Evolutionary conservation across 441 rosid genomes (phyloP).

Genomic region (Erysimum cheiri): DNA sequence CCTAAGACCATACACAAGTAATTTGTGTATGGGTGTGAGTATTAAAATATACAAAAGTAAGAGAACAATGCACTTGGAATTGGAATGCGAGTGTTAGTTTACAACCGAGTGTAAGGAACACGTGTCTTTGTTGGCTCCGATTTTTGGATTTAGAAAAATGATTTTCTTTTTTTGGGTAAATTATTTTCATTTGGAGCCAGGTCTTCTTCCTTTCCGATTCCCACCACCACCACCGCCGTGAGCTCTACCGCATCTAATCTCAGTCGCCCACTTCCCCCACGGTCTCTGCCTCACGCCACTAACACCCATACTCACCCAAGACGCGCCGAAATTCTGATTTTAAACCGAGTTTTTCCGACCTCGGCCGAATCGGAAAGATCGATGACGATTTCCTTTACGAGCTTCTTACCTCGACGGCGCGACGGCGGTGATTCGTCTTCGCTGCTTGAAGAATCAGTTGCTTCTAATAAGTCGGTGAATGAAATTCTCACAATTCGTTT

Average conservation of each 20-base stretch:
- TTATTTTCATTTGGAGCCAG: too few relatives aligned
- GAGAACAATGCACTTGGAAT: too few relatives aligned
- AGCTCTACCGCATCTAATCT: conserved; percentile 80
- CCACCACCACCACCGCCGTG: conserved; percentile 11
- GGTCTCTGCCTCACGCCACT: conserved; percentile 93
- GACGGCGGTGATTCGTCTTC: conserved; percentile 53
- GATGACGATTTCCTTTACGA: conserved; percentile 68
- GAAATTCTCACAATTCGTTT: conserved; percentile 62
- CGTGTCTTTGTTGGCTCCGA: too few relatives aligned
- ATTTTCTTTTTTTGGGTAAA: too few relatives aligned
- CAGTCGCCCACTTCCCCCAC: conserved; percentile 99
- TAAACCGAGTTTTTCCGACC: conserved; percentile 44
- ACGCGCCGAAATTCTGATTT: conserved; percentile 38
- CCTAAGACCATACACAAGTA: too few relatives aligned
- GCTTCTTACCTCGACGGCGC: conserved; percentile 65
- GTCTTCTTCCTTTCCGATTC: conserved; percentile 38
- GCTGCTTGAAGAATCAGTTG: conserved; percentile 92
- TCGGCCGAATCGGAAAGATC: conserved; percentile 42
- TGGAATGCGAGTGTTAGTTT: too few relatives aligned
- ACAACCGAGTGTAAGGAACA: too few relatives aligned
- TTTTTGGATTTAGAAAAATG: too few relatives aligned
- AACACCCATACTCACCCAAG: too few relatives aligned
- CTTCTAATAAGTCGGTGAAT: conserved; percentile 68
- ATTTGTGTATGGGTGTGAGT: too few relatives aligned
- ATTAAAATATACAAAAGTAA: too few relatives aligned